Evolutionary conservation across 2,329 filamentous ascomycete species (phyloP), one percentile per base, ranked within the genome.

Genomic region (Colletotrichum costaricense): DNA sequence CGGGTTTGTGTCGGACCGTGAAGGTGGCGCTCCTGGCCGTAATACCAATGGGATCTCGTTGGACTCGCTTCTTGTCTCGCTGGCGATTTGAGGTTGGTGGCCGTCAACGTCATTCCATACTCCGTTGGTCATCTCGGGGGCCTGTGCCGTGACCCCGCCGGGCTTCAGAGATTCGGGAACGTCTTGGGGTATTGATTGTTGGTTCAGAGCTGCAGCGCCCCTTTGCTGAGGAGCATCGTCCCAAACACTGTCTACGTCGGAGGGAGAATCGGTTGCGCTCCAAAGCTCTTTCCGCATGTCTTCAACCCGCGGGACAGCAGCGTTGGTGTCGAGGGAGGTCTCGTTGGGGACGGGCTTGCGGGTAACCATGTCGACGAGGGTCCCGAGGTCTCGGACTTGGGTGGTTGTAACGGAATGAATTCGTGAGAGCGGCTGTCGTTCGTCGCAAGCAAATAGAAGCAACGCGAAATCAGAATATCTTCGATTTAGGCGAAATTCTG

Each of bases 1-100:
- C 0, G 88, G 88, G 66, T 90, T 90, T 24, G 88, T 89, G 69
- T 87, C 84, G 30, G 78, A 76, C 49, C 81, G 55, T 35, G 66
- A 63, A 28, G 67, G 74, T 35, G 38, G 55, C 42, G 72, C 46
- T 16, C 72, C 74, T 19, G 84, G 82, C 42, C 77, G 80, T 64
- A 84, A 76, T 2, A 77, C 73, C 24, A 79, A 76, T 3, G 84
- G 83, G 2, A 81, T 76, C 30, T 79, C 77, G 64, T 75, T 67
- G 1, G 69, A 38, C 1, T 55, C 69, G 19, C 62, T 26, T 58
- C 22, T 52, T 70, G 72, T 5, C n/a, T 49, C 5, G 74, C 16
- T 28, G 49, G 56, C 35, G 35, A 54, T 52, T 12, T 72, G 35
- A 22, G 42, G 16, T 76, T 77, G 54, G 65, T 69, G 62, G 75